phyloP scores from a whole-genome alignment of 192 early-diverging fungal genomes.

The Coemansia pectinata region DNA sequence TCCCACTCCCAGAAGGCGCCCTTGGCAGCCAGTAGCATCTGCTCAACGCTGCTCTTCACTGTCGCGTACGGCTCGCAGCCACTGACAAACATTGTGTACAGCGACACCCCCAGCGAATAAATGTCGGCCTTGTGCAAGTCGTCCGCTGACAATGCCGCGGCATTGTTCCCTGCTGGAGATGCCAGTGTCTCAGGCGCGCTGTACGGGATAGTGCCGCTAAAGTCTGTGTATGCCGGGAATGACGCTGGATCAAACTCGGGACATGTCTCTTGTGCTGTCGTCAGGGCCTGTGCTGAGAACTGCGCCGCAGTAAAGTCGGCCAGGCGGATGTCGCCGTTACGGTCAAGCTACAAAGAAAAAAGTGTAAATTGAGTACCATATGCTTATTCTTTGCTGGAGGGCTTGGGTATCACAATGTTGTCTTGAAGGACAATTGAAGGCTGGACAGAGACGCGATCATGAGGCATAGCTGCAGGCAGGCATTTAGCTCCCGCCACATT shows the following conservation, averaged over 20 bases:
- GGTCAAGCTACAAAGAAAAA: conserved; percentile 33
- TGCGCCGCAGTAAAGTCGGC: conserved; percentile 55
- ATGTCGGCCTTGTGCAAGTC: conserved; percentile 56
- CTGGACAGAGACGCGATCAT: background rate
- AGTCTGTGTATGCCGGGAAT: conserved; percentile 47
- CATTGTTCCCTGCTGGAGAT: background rate
- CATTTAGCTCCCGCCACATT: conserved; percentile 9
- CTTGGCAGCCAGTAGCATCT: conserved; percentile 60
- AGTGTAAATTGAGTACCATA: background rate
- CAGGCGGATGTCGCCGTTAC: conserved; percentile 41
- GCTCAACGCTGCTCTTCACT: conserved; percentile 61
- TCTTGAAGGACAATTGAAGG: background rate
- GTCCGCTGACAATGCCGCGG: conserved; percentile 5
- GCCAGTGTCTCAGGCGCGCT: conserved; percentile 60
- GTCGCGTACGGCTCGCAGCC: conserved; percentile 61
- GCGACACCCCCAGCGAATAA: conserved; percentile 59
- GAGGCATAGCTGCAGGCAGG: background rate
- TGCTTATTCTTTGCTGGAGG: no score
- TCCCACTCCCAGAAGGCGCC: conserved; percentile 69
- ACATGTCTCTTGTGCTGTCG: conserved; percentile 19
- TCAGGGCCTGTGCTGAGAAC: conserved; percentile 35
- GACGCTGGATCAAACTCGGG: conserved; percentile 26
- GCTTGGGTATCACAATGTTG: background rate
- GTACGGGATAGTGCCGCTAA: conserved; percentile 59
- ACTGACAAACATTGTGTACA: conserved; percentile 61